phyloP scores from a whole-genome alignment of 495 filamentous ascomycete genomes.

The Talaromyces trachyspermus region DNA sequence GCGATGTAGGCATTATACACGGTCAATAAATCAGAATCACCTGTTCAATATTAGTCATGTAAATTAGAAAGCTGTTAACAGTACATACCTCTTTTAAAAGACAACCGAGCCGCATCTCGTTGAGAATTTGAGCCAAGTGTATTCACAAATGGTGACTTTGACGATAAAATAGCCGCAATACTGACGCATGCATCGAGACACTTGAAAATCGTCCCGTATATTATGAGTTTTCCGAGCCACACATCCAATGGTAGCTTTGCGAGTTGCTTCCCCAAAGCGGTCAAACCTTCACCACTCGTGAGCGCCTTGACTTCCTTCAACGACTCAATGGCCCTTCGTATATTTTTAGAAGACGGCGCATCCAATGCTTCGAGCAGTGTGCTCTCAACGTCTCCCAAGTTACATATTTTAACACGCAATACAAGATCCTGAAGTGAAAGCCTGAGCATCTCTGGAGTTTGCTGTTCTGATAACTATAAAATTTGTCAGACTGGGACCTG shows the following conservation, averaged over 20 bases:
- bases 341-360: slow-evolving; percentile 82
- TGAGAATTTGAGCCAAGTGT: slow-evolving; percentile 75
- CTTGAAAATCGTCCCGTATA: slow-evolving; percentile 75
- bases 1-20: slow-evolving; percentile 86
- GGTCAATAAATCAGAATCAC: slow-evolving; percentile 86
- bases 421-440: slow-evolving; percentile 90
- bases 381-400: slow-evolving; percentile 82
- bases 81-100: slow-evolving; percentile 58
- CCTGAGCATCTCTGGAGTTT: slow-evolving; percentile 91
- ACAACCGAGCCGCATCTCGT: slow-evolving; percentile 65
- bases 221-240: slow-evolving; percentile 85
- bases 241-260: slow-evolving; percentile 87
- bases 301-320: slow-evolving; percentile 90
- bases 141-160: slow-evolving; percentile 86
- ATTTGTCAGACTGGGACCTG: not conserved
- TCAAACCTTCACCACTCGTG: slow-evolving; percentile 72
- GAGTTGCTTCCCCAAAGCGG: slow-evolving; percentile 75
- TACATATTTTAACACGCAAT: slow-evolving; percentile 95
- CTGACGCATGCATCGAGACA: slow-evolving; percentile 86
- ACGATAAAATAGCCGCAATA: slow-evolving; percentile 85
- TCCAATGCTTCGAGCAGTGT: slow-evolving; percentile 86
- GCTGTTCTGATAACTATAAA: slow-evolving; percentile 69
- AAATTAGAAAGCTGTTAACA: slow-evolving; percentile 7
- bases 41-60: slow-evolving; percentile 21
- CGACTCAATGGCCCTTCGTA: slow-evolving; percentile 83